Evolutionary conservation across 2,329 filamentous ascomycete genomes (phyloP), one percentile per base, ranked within the genome.

Genomic region (Ceratocystis ficicola): DNA sequence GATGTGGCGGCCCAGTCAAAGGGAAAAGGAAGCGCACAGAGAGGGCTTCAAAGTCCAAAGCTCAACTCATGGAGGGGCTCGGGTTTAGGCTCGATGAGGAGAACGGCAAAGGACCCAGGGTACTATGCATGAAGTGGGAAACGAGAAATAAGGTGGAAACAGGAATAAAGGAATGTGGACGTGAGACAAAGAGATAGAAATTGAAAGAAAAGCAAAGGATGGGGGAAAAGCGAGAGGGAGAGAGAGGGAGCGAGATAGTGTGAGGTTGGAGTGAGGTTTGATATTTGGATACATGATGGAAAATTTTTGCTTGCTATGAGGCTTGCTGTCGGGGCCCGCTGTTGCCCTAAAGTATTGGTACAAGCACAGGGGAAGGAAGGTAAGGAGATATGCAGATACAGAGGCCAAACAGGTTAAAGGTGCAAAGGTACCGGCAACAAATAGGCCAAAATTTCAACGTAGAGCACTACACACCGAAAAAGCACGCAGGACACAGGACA

Each of bases 1-100:
- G 28, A 57, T 55, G n/a, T 22, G 25, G 55, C 48, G 63, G 55
- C 50, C 62, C 62, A 50, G 62, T 28, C 17, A 22, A 50, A 55
- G 57, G 25, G 30, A 62, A 44, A 55, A 63, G n/a, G 22, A 62
- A 44, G 46, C 22, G 28, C 41, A 52, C 15, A 32, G 12, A 41
- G 36, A 41, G 36, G 36, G 36, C 36, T 41, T 41, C 46, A 22
- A 7, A 20, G 15, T 22, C 6, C 46, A 48, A 25, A 10, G 48
- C 48, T 52, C 48, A 52, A 25, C 46, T 20, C n/a, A n/a, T 48
- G 20, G n/a, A 52, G n/a, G 10, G 20, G 48, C 22, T 52, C 20
- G 15, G 48, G 22, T n/a, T 52, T 25, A 25, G 46, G 17, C 46
- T 48, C 17, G 20, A 22, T 48, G 46, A 22, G 44, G 63, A 52